These are phyloP conservation scores for Dictyostelium discoideum DNA, from an alignment of 78 protist species.

Conservation along the genomic window DNA sequence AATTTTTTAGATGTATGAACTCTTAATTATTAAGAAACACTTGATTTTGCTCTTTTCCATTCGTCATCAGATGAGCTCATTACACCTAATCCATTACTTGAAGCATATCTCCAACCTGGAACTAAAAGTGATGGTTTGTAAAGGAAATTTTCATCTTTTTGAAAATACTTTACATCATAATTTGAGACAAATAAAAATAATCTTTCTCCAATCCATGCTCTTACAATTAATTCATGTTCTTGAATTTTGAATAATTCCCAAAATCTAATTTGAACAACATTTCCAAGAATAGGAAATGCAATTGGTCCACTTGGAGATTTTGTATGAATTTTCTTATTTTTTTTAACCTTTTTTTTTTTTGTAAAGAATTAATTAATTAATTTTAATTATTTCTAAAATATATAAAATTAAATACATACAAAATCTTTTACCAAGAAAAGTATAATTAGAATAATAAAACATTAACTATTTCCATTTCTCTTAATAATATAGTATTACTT, in stretches of 20 bases:
- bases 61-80: not conserved
- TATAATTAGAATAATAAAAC: not conserved
- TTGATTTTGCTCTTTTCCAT: not conserved
- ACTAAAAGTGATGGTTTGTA: not conserved
- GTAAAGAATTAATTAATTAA: too few species aligned
- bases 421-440: not conserved
- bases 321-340: not conserved
- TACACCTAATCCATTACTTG: not conserved
- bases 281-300: not conserved
- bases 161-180: not conserved
- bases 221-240: not conserved
- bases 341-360: not conserved
- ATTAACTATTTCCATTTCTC: not conserved
- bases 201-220: not conserved
- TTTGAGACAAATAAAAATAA: not conserved
- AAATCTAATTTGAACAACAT: not conserved
- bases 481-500: too few species aligned
- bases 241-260: not conserved
- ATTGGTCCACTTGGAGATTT: not conserved
- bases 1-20: not conserved
- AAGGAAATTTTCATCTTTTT: not conserved
- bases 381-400: not conserved
- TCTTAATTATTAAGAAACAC: not conserved
- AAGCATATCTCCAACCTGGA: not conserved
- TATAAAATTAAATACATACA: not conserved